Percentiles rank a stretch among this genome's conserved stretches.
phyloP scores from a whole-genome alignment of 148 eudicot species.

The Rhododendron mucronatum region DNA sequence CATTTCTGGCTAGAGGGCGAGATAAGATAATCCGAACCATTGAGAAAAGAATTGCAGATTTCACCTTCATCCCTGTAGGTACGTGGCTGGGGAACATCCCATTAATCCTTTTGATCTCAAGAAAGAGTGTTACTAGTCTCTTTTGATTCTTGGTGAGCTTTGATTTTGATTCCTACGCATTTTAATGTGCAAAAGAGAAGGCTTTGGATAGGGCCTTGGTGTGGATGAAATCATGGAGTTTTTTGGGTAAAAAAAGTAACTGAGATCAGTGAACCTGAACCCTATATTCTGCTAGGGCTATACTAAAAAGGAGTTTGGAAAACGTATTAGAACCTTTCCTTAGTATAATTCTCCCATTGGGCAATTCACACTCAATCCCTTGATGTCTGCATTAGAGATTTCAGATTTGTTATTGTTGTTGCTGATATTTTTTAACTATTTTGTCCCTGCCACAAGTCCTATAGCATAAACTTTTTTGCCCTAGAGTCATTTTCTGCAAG shows the following conservation, averaged over 20 bases:
- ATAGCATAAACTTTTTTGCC: neutral
- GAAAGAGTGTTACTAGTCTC: neutral
- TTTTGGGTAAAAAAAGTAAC: neutral
- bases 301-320: neutral
- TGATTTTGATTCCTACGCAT: neutral
- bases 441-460: neutral
- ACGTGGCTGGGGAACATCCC: conserved; percentile 20
- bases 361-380: neutral
- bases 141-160: neutral
- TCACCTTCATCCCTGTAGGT: conserved; percentile 86
- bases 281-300: neutral
- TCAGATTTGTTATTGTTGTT: neutral
- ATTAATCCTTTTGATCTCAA: neutral
- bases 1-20: conserved; percentile 74
- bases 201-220: neutral
- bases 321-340: neutral
- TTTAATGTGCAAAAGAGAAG: neutral
- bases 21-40: conserved; percentile 61
- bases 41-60: conserved; percentile 93
- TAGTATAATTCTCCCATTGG: neutral
- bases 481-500: neutral
- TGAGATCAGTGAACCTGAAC: neutral
- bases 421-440: neutral
- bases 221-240: neutral
- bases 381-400: neutral